Base-by-base conservation (phyloP, 2,329 filamentous ascomycete genomes). In the Exophiala dermatitidis region DNA sequence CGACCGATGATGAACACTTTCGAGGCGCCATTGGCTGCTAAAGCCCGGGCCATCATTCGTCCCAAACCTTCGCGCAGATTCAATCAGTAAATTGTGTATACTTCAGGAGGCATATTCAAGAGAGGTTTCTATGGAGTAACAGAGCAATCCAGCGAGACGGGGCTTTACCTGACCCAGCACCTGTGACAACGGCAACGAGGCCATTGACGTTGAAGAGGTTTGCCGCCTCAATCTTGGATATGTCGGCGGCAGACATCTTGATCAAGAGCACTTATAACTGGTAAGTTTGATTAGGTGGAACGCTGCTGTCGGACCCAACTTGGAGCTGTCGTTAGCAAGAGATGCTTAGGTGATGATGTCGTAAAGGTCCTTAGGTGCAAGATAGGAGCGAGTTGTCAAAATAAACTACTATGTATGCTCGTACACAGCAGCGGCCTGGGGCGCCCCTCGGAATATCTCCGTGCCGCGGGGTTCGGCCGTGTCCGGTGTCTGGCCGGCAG, bases 1-100 rank as follows among this genome's bases (percentile, higher is more conserved):
- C 77, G 72, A n/a, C 76, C 76, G 7, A 79, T 65, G 50, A 80
- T 76, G 64, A 78, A 79, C 43, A 80, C 73, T 53, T 74, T 77
- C 40, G 71, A 69, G 4, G 77, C 76, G 4, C 76, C 75, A 45
- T 78, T 77, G 19, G 68, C 67, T 8, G 66, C 70, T 1, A 75
- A 65, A 0, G 73, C 69, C 46, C 68, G 65, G 4, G 74, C 71
- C 59, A 74, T 74, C 57, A 70, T 72, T 1, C 71, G 65, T 2
- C 74, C 74, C 9, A 76, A 57, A n/a, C 69, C 70, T 71, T 41
- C 19, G 19, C 19, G 12, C 12, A 26, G 12, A 46, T 5, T 32
- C 41, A 40, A 28, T 48, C 32, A 12, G 32, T 44, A n/a, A 48
- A 38, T 42, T 43, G 38, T 38, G 12, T 34, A 29, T 19, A 43